Base-by-base conservation (phyloP, 495 filamentous ascomycete genomes). In the Cetradonia linearis region DNA sequence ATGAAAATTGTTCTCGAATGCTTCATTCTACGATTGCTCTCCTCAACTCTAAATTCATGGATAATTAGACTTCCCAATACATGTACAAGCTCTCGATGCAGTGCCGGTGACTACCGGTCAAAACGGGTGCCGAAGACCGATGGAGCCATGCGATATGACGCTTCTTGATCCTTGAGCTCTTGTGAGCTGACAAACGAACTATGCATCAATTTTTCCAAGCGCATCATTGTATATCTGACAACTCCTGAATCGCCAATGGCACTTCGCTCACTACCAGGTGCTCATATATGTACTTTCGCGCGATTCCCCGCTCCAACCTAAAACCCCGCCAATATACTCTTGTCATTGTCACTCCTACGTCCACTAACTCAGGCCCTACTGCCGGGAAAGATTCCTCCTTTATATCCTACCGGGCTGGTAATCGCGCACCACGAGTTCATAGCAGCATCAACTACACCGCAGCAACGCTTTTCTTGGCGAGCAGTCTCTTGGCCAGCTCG, bases 201-300 rank as follows among this genome's bases (percentile, higher is more conserved):
- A 23, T 11, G 33, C 57, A 28, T 28, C 8, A n/a, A 7, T 8
- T 37, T 38, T 30, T 31, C 46, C 38, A 20, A 37, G 16, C 11
- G 27, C 10, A 30, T 52, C 3, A 23, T 25, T 20, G 14, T 10
- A 28, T 8, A 25, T 37, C 36, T 53, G 27, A 60, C 30, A 52
- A 34, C 40, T 47, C 58, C 34, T 53, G 36, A 38, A 14, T 8
- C 11, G 25, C 58, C 48, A 53, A 44, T 42, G 48, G 36, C 11
- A 40, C 3, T 44, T 38, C 37, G 33, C 9, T 60, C 48, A 25
- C 31, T 34, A 6, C 33, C 31, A 11, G 34, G 20, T 9, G 5
- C 30, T 28, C 38, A 40, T 53, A 53, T 44, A 60, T 60, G 58
- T 60, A 60, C 58, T 33, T 47, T 53, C 58, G 48, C 58, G n/a